Evolutionary conservation across 345 rosid species (phyloP).

Genomic region (Odontarrhena argentea): DNA sequence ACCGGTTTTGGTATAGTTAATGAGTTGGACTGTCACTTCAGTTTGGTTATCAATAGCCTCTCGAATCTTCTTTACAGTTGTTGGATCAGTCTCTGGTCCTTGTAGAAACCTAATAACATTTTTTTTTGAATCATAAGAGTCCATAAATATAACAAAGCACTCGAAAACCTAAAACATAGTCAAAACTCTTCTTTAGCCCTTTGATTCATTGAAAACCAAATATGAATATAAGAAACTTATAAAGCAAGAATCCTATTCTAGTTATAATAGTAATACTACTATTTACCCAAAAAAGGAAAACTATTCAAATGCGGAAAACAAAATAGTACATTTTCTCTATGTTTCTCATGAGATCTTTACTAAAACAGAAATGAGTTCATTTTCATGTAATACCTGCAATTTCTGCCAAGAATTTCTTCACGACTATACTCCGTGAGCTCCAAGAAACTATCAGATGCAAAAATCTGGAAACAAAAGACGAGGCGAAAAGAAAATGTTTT

Average conservation of each 20-base stretch:
- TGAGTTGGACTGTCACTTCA: constrained; percentile 92
- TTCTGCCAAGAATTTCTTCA: constrained; percentile 94
- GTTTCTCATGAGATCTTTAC: neutral
- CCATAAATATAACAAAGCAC: no score
- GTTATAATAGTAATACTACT: no score
- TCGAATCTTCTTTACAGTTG: constrained; percentile 85
- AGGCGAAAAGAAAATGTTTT: neutral
- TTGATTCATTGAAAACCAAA: no score
- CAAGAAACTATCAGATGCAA: constrained; percentile 97
- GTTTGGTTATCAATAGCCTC: constrained; percentile 86
- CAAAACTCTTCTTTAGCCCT: no score
- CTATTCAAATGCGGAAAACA: no score
- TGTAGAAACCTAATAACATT: constrained; percentile 69
- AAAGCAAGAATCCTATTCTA: no score
- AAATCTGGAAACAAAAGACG: constrained; percentile 58
- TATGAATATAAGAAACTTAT: no score
- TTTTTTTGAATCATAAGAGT: no score
- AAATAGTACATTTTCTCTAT: no score
- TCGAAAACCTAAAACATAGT: no score
- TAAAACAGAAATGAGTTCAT: neutral
- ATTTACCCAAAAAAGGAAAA: no score
- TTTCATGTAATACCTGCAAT: constrained; percentile 68
- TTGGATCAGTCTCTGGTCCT: constrained; percentile 96
- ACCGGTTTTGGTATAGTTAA: constrained; percentile 95
- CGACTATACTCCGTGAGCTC: constrained; percentile 98